Evolutionary conservation across 1,284 basidiomycete species (phyloP), one percentile per base, ranked within the genome.

Genomic region (Moesziomyces parantarcticus): DNA sequence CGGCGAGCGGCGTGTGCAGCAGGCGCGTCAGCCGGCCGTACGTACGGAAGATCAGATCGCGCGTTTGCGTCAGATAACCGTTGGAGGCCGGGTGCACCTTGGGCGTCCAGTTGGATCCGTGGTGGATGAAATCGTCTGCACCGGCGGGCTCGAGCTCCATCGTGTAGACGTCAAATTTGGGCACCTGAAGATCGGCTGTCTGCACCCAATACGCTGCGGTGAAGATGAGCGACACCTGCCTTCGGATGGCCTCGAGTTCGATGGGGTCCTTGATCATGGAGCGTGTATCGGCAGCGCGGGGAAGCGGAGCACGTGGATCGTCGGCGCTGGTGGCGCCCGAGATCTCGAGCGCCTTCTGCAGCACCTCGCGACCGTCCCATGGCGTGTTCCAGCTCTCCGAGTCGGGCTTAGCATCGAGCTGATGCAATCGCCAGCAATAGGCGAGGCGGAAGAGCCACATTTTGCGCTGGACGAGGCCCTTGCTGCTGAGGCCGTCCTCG

Each of bases 41-140:
- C 16, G 62, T 68, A 26, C 60, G 69, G 52, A 72, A 76, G 53
- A 64, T 64, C 21, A 72, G 52, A 44, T 71, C 63, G 11, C 65
- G 71, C 29, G 70, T 73, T 53, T 68, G 68, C 39, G 65, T 51
- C 40, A 72, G 58, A 45, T 50, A 68, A 10, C 68, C 67, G 52
- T 69, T 69, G 23, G 71, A 70, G n/a, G 55, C 59, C 14, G 57
- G 53, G 44, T 61, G 75, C 32, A 60, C 18, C 50, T 67, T 74
- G 47, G 71, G 63, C 5, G 65, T 71, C 77, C 77, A 77, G 18
- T 70, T 69, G 39, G 70, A 75, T n/a, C 62, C 65, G n/a, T 61
- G 57, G 46, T 78, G 77, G 36, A 78, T 78, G 32, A 47, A 63
- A 40, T 78, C 67, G 49, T 78, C 77, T 20, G 57, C 58, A 25